phyloP scores from a whole-genome alignment of 1,284 basidiomycete species.

The Mrakiaceae sp. region DNA sequence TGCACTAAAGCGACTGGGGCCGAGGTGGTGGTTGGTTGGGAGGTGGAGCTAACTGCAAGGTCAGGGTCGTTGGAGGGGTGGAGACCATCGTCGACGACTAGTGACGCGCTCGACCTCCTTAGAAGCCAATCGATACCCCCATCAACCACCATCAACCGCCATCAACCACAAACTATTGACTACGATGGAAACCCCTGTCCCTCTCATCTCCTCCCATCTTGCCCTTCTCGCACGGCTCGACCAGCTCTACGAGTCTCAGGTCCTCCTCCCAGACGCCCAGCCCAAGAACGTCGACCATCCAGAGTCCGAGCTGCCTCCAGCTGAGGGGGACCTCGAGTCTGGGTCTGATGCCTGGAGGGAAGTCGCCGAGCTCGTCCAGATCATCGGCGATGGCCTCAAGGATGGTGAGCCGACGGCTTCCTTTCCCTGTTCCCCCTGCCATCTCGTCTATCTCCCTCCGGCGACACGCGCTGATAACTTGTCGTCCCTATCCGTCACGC shows the following conservation, averaged over 20 bases:
- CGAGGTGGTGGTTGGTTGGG: no score
- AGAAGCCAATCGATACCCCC: no score
- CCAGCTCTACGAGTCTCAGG: constrained; percentile 6
- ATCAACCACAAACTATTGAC: not conserved
- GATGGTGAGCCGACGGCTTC: constrained; percentile 1
- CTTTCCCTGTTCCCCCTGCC: not conserved
- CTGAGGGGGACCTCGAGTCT: not conserved
- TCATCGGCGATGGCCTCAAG: constrained; percentile 11
- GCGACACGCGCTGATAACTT: not conserved
- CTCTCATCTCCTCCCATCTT: constrained; percentile 17
- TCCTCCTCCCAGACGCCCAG: not conserved
- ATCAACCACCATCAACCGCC: no score
- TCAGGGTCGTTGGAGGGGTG: no score
- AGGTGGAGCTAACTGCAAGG: no score
- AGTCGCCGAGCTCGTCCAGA: not conserved
- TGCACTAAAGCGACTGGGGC: no score
- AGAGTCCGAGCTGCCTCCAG: not conserved
- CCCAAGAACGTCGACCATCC: constrained; percentile 2
- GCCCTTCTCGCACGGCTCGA: constrained; percentile 17
- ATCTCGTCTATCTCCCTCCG: not conserved
- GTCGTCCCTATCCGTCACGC: no score
- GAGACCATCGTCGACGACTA: no score
- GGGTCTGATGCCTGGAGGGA: constrained; percentile 9
- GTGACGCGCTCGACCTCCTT: no score
- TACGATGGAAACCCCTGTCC: not conserved